Evolutionary conservation across 2,329 filamentous ascomycete genomes (phyloP), one percentile per base, ranked within the genome.

Genomic region (Aspergillus tubingensis): DNA sequence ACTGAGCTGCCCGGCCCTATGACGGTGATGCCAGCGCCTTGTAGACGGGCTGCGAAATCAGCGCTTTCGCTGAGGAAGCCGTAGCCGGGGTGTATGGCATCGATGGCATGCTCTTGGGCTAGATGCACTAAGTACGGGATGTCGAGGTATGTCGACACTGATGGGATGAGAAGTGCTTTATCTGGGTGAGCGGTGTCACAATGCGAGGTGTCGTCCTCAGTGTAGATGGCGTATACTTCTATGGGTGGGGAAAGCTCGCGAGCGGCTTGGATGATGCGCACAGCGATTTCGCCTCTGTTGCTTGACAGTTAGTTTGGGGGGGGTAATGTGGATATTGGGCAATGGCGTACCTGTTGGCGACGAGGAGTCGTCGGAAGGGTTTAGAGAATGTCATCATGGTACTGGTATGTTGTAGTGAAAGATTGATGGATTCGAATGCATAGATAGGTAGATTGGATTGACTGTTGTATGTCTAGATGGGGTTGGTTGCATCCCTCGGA

Each of bases 241-340:
- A 87, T 76, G 11, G 68, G 59, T 4, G 65, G 61, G 11, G 75
- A 76, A 3, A 88, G 76, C 72, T 89, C 86, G 43, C 85, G 79
- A n/a, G 83, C 84, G 58, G 86, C 80, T 30, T 82, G 80, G 36
- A 88, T 76, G 51, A 88, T 86, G 11, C 86, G 81, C 2, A 85
- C 81, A 57, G 86, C 86, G 54, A 89, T 88, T 71, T 89, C 87
- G 58, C 86, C 87, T 76, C 85, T 86, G 8, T 17, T 44, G 39
- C 11, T 13, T 36, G 54, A 59, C 55, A 60, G n/a, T n/a, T n/a
- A n/a, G n/a, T n/a, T n/a, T n/a, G n/a, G n/a, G n/a, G n/a, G n/a
- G n/a, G n/a, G 6, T 11, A 5, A 23, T 38, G 25, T 44, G 15
- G 5, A 15, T 6, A 30, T 32, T 6, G 27, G 19, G 54, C 38